phyloP scores from a whole-genome alignment of 31 red algal species.

The Asparagopsis taxiformis region DNA sequence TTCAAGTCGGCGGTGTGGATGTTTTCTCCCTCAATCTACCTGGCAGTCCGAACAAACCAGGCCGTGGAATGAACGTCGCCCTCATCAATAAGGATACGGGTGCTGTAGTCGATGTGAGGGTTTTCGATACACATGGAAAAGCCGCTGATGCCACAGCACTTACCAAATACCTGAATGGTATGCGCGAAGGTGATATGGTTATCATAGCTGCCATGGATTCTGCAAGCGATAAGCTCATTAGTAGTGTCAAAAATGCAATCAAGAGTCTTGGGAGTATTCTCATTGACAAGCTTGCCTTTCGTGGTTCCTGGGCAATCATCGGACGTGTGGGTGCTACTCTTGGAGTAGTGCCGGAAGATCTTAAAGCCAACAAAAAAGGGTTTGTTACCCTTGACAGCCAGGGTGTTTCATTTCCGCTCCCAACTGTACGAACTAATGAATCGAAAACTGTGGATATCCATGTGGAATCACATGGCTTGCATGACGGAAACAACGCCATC shows the following conservation, averaged over 20 bases:
- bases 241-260: not conserved
- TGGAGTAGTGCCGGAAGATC: not conserved
- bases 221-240: too few relatives aligned
- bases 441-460: not conserved
- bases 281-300: not conserved
- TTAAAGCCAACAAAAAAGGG: too few relatives aligned
- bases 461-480: not conserved
- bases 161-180: not conserved
- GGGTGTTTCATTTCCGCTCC: too few relatives aligned
- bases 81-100: not conserved
- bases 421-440: not conserved
- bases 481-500: not conserved
- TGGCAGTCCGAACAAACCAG: not conserved
- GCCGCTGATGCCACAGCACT: not conserved
- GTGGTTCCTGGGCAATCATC: not conserved
- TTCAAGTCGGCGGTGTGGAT: not conserved
- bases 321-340: not conserved
- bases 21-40: not conserved
- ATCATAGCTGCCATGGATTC: not conserved
- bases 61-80: not conserved
- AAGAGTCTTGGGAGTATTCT: not conserved
- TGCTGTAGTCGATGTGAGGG: not conserved
- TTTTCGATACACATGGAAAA: not conserved
- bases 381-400: too few relatives aligned
- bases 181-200: not conserved